phyloP scores from a whole-genome alignment of 352 stramenopile species.

The Phytophthora citricola region DNA sequence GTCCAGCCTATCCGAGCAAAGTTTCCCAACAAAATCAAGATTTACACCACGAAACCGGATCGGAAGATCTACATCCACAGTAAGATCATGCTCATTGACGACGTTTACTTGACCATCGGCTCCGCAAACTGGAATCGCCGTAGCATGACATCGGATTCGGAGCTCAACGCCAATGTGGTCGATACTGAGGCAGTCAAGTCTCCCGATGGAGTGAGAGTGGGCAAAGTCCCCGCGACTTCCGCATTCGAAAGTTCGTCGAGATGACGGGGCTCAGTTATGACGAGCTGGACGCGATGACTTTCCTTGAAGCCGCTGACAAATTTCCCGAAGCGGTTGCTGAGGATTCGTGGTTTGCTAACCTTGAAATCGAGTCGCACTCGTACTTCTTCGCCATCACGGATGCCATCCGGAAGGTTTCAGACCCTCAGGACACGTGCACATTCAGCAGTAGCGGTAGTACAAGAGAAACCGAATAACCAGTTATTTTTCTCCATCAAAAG shows the following conservation, averaged over 20 bases:
- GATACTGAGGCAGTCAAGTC: conserved; percentile 39
- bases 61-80: conserved; percentile 62
- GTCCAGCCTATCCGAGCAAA: conserved; percentile 46
- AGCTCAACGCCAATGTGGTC: conserved; percentile 61
- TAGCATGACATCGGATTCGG: conserved; percentile 55
- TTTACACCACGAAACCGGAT: conserved; percentile 49
- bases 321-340: conserved; percentile 18
- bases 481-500: conserved; percentile 29
- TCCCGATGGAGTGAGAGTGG: conserved; percentile 39
- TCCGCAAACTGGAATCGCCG: conserved; percentile 68
- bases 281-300: conserved; percentile 54
- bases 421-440: conserved; percentile 26
- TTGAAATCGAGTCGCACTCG: conserved; percentile 20
- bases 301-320: conserved; percentile 53
- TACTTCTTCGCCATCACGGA: conserved; percentile 31
- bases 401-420: conserved; percentile 20
- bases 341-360: conserved; percentile 39
- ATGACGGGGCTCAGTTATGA: conserved; percentile 50
- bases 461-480: conserved; percentile 1
- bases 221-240: conserved; percentile 54
- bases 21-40: conserved; percentile 31
- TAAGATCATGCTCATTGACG: conserved; percentile 65
- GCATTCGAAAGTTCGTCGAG: conserved; percentile 69
- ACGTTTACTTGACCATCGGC: conserved; percentile 64
- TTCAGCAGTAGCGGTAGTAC: conserved; percentile 20